Percentiles rank a stretch among this genome's conserved stretches.
Conservation (phyloP, 2,329 filamentous ascomycete genomes). For the Mycosphaerelloides madeirae region DNA sequence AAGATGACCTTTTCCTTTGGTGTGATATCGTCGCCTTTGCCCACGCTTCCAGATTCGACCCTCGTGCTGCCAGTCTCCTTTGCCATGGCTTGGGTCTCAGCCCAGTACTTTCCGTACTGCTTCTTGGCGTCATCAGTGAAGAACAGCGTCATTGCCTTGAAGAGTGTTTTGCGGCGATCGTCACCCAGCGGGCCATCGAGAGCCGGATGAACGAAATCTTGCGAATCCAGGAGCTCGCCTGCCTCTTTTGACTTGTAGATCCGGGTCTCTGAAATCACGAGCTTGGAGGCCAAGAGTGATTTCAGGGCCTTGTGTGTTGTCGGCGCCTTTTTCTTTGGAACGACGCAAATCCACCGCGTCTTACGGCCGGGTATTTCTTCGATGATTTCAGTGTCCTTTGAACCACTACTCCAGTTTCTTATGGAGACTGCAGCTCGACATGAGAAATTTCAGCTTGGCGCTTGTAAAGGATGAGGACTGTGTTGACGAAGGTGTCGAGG, state of each 20-base stretch:
- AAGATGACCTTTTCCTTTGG: slow-evolving; percentile 30
- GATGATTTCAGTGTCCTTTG: slow-evolving; percentile 27
- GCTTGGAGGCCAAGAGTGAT: slow-evolving; percentile 40
- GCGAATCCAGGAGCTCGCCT: slow-evolving; percentile 34
- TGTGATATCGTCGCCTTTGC: slow-evolving; percentile 21
- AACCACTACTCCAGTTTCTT: slow-evolving; percentile 30
- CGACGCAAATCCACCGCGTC: slow-evolving; percentile 31
- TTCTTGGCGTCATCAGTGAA: slow-evolving; percentile 38
- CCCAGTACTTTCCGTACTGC: slow-evolving; percentile 34
- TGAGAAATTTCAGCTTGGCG: slow-evolving; percentile 15
- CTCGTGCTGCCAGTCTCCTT: slow-evolving; percentile 36
- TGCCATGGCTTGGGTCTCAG: slow-evolving; percentile 37
- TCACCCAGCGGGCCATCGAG: not conserved
- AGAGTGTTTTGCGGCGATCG: slow-evolving; percentile 40
- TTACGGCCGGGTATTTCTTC: slow-evolving; percentile 32
- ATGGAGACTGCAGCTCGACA: slow-evolving; percentile 17
- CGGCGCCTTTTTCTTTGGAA: slow-evolving; percentile 36
- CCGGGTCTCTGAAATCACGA: slow-evolving; percentile 47
- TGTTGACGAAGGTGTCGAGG: not conserved
- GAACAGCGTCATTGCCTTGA: slow-evolving; percentile 47
- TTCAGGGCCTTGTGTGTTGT: slow-evolving; percentile 45
- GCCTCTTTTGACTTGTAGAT: slow-evolving; percentile 36
- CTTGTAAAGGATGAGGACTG: not conserved
- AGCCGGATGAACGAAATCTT: slow-evolving; percentile 21
- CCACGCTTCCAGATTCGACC: slow-evolving; percentile 21